Conservation (phyloP, 148 eudicot genomes). For the Vaccinium macrocarpon region DNA sequence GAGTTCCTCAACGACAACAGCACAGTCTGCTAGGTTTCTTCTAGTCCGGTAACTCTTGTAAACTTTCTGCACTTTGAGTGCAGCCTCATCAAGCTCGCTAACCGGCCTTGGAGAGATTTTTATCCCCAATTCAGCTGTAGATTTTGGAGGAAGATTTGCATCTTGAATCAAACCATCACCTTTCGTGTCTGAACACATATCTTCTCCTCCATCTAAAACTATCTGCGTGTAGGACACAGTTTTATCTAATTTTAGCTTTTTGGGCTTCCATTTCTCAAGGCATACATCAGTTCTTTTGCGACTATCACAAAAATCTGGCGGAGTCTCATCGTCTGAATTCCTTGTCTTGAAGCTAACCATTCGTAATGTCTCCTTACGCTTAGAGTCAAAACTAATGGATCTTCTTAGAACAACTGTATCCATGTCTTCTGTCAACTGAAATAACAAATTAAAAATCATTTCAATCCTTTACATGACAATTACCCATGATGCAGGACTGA, state of each 20-base stretch:
- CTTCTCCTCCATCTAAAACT: slow-evolving; percentile 14
- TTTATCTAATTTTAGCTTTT: slow-evolving; percentile 11
- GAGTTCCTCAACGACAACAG: slow-evolving; percentile 28
- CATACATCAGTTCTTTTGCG: slow-evolving; percentile 7
- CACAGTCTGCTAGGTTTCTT: slow-evolving; percentile 32
- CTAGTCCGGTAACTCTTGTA: slow-evolving; percentile 29
- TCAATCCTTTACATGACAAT: neutral
- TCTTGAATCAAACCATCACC: neutral
- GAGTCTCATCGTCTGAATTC: neutral
- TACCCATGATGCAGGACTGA: neutral
- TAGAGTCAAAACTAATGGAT: slow-evolving; percentile 11
- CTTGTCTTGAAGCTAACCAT: slow-evolving; percentile 9
- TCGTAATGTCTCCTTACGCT: neutral
- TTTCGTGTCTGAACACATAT: neutral
- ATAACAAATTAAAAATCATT: neutral
- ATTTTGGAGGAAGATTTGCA: neutral
- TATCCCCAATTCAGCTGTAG: neutral
- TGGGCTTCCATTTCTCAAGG: slow-evolving; percentile 8
- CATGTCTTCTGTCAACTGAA: neutral
- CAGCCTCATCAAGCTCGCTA: slow-evolving; percentile 21
- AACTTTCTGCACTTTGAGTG: slow-evolving; percentile 24
- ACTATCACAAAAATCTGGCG: neutral
- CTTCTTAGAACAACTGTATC: neutral
- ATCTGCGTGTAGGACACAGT: slow-evolving; percentile 8
- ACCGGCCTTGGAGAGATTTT: slow-evolving; percentile 8